A percentile compares a stretch with the other conserved stretches of the same genome.
Conservation (phyloP, 2,329 filamentous ascomycete genomes). For the Onygena corvina region DNA sequence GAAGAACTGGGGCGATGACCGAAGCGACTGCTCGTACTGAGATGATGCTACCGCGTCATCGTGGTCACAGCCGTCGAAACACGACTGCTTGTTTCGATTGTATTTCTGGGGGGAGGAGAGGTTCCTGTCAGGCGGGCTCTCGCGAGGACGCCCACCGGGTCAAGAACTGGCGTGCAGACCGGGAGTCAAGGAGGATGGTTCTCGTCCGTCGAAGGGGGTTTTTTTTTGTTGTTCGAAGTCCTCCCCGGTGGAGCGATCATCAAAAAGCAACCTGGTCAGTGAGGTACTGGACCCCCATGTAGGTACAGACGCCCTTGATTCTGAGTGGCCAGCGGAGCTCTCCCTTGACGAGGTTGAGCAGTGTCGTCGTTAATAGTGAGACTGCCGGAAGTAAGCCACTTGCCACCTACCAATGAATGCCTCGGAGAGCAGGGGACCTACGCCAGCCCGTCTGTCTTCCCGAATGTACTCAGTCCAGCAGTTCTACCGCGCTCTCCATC, state of each 20-base stretch:
- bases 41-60: constrained; percentile 2
- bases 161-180: not conserved
- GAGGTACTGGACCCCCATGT: constrained; percentile 4
- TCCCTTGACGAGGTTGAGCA: constrained; percentile 1
- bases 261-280: constrained; percentile 7
- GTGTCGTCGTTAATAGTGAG: not conserved
- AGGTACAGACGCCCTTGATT: constrained; percentile 1
- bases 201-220: constrained; percentile 1
- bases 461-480: too few species aligned
- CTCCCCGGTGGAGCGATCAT: not conserved
- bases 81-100: not conserved
- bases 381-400: not conserved
- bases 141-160: not conserved
- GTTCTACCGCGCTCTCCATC: too few species aligned
- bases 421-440: not conserved
- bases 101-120: too few species aligned
- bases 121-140: not conserved
- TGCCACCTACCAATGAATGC: constrained; percentile 1
- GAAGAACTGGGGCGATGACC: not conserved
- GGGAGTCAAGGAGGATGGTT: not conserved
- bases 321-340: constrained; percentile 8
- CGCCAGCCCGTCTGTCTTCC: not conserved
- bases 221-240: constrained; percentile 3
- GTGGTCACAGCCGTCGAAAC: constrained; percentile 1
- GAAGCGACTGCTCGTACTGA: not conserved